phyloP scores from a whole-genome alignment of 768 basidiomycete genomes.

The Boletus edulis region DNA sequence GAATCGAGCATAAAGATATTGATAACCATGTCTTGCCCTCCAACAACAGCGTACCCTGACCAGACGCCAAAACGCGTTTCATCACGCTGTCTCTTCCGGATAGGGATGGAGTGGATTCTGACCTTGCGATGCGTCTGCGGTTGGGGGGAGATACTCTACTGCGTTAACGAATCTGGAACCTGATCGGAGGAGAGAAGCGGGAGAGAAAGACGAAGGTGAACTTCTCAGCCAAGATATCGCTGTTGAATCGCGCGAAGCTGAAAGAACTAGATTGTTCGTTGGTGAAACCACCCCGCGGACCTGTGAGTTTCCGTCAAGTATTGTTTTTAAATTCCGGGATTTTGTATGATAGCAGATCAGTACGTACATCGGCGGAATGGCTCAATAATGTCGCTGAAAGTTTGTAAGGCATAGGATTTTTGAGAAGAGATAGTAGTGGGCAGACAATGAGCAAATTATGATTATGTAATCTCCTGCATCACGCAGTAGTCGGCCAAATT shows the following conservation, averaged over 20 bases:
- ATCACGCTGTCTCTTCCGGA: not conserved
- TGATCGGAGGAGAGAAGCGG: constrained; percentile 53
- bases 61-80: constrained; percentile 10
- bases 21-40: constrained; percentile 86
- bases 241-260: constrained; percentile 89
- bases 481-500: too few species aligned
- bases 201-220: constrained; percentile 49
- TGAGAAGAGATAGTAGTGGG: too few species aligned
- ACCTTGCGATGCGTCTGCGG: constrained; percentile 70
- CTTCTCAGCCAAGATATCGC: constrained; percentile 81
- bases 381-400: constrained; percentile 69
- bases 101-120: constrained; percentile 17
- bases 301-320: constrained; percentile 40
- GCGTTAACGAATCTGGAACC: constrained; percentile 81
- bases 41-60: constrained; percentile 80
- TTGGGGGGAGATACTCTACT: constrained; percentile 73
- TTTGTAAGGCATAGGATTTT: constrained; percentile 56
- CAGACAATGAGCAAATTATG: too few species aligned
- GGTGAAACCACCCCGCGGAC: constrained; percentile 82
- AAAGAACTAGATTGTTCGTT: constrained; percentile 74
- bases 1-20: constrained; percentile 73
- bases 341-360: constrained; percentile 2
- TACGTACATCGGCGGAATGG: constrained; percentile 72
- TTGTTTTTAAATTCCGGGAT: not conserved
- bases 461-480: too few species aligned